Evolutionary conservation across 2,329 filamentous ascomycete genomes (phyloP), one percentile per base, ranked within the genome.

Genomic region (Dothistroma pini): DNA sequence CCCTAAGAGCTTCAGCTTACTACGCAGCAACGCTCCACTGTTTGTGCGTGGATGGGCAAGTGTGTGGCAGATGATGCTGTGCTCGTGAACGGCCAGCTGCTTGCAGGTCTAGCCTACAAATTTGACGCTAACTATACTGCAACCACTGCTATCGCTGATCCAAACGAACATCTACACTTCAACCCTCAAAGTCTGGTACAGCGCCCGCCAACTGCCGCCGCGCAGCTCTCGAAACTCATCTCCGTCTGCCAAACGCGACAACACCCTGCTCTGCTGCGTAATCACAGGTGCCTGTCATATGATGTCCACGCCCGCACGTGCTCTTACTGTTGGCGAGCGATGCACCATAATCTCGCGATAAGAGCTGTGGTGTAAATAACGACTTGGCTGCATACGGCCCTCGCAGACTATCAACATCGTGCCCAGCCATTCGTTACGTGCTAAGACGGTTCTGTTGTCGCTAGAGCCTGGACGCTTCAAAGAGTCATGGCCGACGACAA

Each of bases 401-500:
- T 32, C 34, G 31, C 54, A 59, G 60, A 52, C 57, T 54, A 63
- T 63, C 61, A 48, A 56, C 16, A 21, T 53, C 35, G n/a, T 22
- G 54, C 50, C 50, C 55, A 61, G 54, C 48, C 29, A 51, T 51
- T 29, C 48, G 48, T 51, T 51, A 29, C 22, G 35, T 31, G 52
- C 56, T 62, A 62, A 55, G 29, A 58, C 22, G 25, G 21, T 29
- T 49, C 58, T 44, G 44, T 54, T 58, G n/a, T 54, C 59, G 48
- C 25, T 54, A 38, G 51, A 54, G 60, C 60, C 59, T 59, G 55
- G 54, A 51, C 50, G 53, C 49, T n/a, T 35, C 58, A 44, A 47
- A 32, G 8, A 41, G 35, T 34, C 62, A 64, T 64, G 62, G 60
- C 58, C 54, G 60, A 66, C 65, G 53, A 63, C 61, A 60, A 57